Base-by-base conservation (phyloP, 148 eudicot species). In the Pouteria glomerata region DNA sequence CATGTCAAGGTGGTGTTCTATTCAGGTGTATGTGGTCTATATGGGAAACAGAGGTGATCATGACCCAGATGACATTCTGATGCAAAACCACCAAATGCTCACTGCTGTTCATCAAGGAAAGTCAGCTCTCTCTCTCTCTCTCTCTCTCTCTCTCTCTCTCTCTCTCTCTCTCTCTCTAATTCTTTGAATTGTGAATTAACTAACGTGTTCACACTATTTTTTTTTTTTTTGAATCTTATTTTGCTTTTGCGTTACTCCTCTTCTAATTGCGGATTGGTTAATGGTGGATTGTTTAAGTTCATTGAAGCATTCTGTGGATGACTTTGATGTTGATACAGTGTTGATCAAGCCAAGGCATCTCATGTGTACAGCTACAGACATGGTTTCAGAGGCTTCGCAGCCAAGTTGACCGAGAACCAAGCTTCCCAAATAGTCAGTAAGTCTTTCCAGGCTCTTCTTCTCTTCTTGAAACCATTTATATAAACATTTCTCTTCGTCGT, bases 351-450 rank as follows among this genome's bases (percentile, higher is more conserved):
- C 69, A 60, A 69, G 73, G 80, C 68, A 41, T 79, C 88, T 57
- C 88, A 85, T 77, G 67, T 85, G 39, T 85, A 79, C 57, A 85
- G 85, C 69, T 85, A 85, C 68, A 78, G 79, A 56, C 85, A 85
- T 82, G 83, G 85, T 67, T 85, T 85, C 68, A 82, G 73, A 74
- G 88, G 85, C 47, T 82, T 85, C 79, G 88, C 88, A 53, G 88
- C 88, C 35, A 79, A 76, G 67, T 79, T 85, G 76, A 82, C 83
- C 6, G 80, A 79, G 61, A 69, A 79, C 57, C 85, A 85, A 73
- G 85, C 85, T 66, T 69, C 74, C 57, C 55, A 79, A 68, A 70
- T 85, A 14, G 81, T 83, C 35, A 76, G 88, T 78, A 59, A 37
- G 81, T 50, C 53, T 53, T 34, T 4, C 29, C 7, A 26, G 15